Percentiles rank a stretch among this genome's conserved stretches.
These are phyloP conservation scores for Mrakia frigida DNA, from an alignment of 768 basidiomycete genomes.

Conservation along the genomic window DNA sequence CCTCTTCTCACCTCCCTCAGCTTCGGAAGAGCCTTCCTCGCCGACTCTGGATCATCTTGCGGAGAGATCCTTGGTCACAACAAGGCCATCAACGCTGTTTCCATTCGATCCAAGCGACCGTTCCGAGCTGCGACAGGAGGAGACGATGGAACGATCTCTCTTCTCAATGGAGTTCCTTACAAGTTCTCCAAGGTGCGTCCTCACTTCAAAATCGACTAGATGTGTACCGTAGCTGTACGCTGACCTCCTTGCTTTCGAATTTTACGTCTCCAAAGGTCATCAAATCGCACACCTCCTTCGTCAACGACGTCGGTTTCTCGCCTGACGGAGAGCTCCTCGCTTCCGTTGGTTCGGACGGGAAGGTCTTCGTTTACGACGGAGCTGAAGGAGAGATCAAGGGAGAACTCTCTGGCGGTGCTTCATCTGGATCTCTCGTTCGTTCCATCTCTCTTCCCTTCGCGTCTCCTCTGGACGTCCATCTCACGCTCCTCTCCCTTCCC, in stretches of 20 bases:
- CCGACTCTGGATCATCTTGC: slow-evolving; percentile 74
- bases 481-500: not conserved
- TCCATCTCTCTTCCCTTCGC: not conserved
- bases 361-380: slow-evolving; percentile 80
- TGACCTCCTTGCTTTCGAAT: not conserved
- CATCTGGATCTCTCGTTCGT: slow-evolving; percentile 1
- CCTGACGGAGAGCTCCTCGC: slow-evolving; percentile 76
- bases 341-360: slow-evolving; percentile 83
- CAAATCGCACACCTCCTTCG: slow-evolving; percentile 82
- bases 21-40: slow-evolving; percentile 76
- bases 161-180: slow-evolving; percentile 84
- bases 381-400: slow-evolving; percentile 72
- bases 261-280: slow-evolving; percentile 51
- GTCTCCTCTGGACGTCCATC: not conserved
- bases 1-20: slow-evolving; percentile 44
- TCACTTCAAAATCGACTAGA: too few relatives aligned
- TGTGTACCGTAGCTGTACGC: too few relatives aligned
- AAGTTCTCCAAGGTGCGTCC: slow-evolving; percentile 71
- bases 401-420: slow-evolving; percentile 46
- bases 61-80: slow-evolving; percentile 87
- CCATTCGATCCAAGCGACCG: slow-evolving; percentile 80
- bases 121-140: slow-evolving; percentile 84
- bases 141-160: slow-evolving; percentile 74
- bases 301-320: slow-evolving; percentile 81
- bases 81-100: slow-evolving; percentile 87